These are phyloP conservation scores for Cenchrus americanus DNA, from an alignment of 176 grass and related monocot species.

Conservation along the genomic window DNA sequence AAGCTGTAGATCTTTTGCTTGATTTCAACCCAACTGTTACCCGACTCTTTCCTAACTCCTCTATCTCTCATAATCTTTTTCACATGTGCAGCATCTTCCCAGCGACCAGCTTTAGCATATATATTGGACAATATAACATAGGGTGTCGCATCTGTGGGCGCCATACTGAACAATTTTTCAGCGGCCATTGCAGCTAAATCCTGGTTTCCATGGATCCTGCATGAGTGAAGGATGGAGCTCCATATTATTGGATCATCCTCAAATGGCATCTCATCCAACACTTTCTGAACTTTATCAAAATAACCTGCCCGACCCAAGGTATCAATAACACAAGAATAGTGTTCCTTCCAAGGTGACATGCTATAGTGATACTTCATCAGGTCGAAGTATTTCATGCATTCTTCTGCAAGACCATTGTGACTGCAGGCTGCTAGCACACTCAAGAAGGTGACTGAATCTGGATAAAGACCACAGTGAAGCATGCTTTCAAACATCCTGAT, in stretches of 20 bases:
- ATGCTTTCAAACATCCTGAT: conserved; percentile 80
- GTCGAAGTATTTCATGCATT: conserved; percentile 74
- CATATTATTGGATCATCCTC: conserved; percentile 74
- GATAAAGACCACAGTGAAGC: conserved; percentile 58
- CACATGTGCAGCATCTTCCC: conserved; percentile 75
- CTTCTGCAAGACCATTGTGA: conserved; percentile 73
- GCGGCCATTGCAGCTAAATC: conserved; percentile 74
- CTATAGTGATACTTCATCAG: conserved; percentile 61
- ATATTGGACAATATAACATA: conserved; percentile 86
- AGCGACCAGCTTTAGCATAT: conserved; percentile 80
- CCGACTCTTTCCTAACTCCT: conserved; percentile 77
- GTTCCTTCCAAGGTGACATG: conserved; percentile 72
- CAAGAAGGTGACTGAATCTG: conserved; percentile 80
- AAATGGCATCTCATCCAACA: conserved; percentile 68
- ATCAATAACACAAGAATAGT: conserved; percentile 81
- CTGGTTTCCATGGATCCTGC: conserved; percentile 78
- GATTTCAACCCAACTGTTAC: conserved; percentile 94
- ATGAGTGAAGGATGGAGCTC: conserved; percentile 87
- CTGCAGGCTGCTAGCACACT: conserved; percentile 79
- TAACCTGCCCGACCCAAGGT: conserved; percentile 68
- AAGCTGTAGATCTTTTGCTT: conserved; percentile 75
- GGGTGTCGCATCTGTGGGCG: conserved; percentile 58
- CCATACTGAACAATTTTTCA: conserved; percentile 75
- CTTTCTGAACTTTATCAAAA: conserved; percentile 69
- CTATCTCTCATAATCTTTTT: conserved; percentile 84